Conservation (phyloP, 345 rosid genomes). For the Kernera saxatilis region DNA sequence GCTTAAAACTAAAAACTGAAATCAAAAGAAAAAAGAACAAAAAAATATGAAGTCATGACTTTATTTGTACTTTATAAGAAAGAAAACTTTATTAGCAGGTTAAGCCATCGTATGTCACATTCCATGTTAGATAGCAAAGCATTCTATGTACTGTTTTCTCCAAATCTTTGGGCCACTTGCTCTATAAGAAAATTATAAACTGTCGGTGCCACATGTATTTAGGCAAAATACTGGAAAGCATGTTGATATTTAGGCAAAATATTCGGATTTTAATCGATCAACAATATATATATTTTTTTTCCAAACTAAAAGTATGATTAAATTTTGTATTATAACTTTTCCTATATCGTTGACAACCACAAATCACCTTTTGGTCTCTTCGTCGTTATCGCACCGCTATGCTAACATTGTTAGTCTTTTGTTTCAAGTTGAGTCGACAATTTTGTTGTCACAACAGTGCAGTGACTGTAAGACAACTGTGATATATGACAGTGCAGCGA, state of each 20-base stretch:
- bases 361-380: background rate
- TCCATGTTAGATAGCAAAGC: background rate
- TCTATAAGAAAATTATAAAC: background rate
- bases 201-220: conserved; percentile 28
- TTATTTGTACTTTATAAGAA: background rate
- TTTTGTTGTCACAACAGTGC: background rate
- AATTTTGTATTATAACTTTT: background rate
- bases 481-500: background rate
- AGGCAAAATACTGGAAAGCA: background rate
- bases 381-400: background rate
- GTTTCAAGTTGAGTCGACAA: background rate
- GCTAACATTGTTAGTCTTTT: background rate
- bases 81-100: background rate
- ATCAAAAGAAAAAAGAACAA: background rate
- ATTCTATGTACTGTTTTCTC: background rate
- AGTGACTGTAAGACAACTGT: background rate
- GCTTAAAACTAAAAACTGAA: background rate
- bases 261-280: background rate
- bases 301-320: background rate
- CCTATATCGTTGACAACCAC: background rate
- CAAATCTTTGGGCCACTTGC: conserved; percentile 17
- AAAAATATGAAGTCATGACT: background rate
- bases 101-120: conserved; percentile 9
- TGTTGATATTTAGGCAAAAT: background rate
- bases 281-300: background rate